Conservation (phyloP, 495 filamentous ascomycete species). For the Pyrenula aspistea region DNA sequence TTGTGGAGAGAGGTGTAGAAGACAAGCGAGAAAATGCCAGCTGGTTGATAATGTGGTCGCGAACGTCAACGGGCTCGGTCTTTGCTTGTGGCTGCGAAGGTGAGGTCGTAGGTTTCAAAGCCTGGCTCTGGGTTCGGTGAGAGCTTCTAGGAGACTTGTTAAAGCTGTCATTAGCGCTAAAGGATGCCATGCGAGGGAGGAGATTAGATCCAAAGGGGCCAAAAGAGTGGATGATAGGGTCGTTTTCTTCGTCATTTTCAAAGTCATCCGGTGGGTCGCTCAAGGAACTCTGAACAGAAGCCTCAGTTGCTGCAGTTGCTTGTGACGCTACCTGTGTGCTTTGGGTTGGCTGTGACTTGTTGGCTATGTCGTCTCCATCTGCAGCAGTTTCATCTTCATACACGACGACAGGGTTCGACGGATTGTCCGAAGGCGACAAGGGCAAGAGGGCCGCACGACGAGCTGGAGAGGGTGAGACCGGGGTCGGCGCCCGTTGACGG, state of each 20-base stretch:
- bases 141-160: slow-evolving; percentile 22
- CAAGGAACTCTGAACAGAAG: slow-evolving; percentile 50
- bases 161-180: slow-evolving; percentile 48
- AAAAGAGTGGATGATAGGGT: slow-evolving; percentile 81
- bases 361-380: background rate
- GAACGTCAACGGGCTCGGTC: slow-evolving; percentile 22
- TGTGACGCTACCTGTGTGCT: slow-evolving; percentile 12
- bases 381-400: slow-evolving; percentile 37
- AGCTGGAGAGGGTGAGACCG: slow-evolving; percentile 63
- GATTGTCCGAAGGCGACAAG: slow-evolving; percentile 30
- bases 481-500: slow-evolving; percentile 48
- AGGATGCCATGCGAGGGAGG: slow-evolving; percentile 63
- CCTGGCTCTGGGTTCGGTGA: slow-evolving; percentile 19
- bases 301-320: slow-evolving; percentile 19
- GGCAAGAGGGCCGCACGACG: slow-evolving; percentile 26
- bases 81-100: slow-evolving; percentile 17
- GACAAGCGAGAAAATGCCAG: slow-evolving; percentile 90
- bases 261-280: slow-evolving; percentile 45
- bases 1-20: slow-evolving; percentile 81
- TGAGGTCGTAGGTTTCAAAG: slow-evolving; percentile 26
- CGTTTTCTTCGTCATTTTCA: slow-evolving; percentile 83
- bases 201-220: slow-evolving; percentile 78
- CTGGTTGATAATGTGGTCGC: slow-evolving; percentile 85
- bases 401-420: slow-evolving; percentile 41
- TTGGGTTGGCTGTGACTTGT: slow-evolving; percentile 28